A percentile compares a stretch with the other conserved stretches of the same genome.
Evolutionary conservation across 2,329 filamentous ascomycete genomes (phyloP).

Genomic region (Pyricularia sp.): DNA sequence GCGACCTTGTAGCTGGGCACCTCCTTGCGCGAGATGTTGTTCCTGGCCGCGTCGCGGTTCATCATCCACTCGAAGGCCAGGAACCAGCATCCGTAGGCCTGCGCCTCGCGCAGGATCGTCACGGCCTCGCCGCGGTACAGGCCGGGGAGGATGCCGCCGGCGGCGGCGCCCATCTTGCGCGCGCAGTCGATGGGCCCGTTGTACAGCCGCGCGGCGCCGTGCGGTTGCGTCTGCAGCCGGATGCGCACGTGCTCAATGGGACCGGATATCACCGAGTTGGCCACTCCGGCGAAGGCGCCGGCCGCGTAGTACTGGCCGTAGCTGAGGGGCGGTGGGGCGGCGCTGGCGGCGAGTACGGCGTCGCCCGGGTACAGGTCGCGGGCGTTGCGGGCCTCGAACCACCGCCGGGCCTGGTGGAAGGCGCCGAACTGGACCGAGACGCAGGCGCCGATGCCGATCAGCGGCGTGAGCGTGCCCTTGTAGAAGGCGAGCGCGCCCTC

Average conservation of each 20-base stretch:
- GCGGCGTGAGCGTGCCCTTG: slow-evolving; percentile 91
- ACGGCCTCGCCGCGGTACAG: slow-evolving; percentile 84
- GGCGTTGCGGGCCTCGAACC: slow-evolving; percentile 68
- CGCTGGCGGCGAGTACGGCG: slow-evolving; percentile 36
- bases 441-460: slow-evolving; percentile 93
- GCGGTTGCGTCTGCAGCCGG: slow-evolving; percentile 89
- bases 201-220: slow-evolving; percentile 73
- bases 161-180: slow-evolving; percentile 61
- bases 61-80: slow-evolving; percentile 92
- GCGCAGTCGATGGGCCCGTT: slow-evolving; percentile 82
- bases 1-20: slow-evolving; percentile 81
- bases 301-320: slow-evolving; percentile 85
- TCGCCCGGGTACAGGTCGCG: slow-evolving; percentile 51
- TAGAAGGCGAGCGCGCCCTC: slow-evolving; percentile 93
- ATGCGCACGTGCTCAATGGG: slow-evolving; percentile 98
- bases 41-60: slow-evolving; percentile 77
- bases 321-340: slow-evolving; percentile 46
- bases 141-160: slow-evolving; percentile 59
- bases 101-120: slow-evolving; percentile 79
- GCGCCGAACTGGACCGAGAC: slow-evolving; percentile 98
- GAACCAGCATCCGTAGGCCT: slow-evolving; percentile 96
- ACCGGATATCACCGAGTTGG: slow-evolving; percentile 79
- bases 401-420: slow-evolving; percentile 85
- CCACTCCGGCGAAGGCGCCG: slow-evolving; percentile 84
- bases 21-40: slow-evolving; percentile 64